Evolutionary conservation across 2,329 filamentous ascomycete genomes (phyloP).

Genomic region (Plectosphaerella cucumerina): DNA sequence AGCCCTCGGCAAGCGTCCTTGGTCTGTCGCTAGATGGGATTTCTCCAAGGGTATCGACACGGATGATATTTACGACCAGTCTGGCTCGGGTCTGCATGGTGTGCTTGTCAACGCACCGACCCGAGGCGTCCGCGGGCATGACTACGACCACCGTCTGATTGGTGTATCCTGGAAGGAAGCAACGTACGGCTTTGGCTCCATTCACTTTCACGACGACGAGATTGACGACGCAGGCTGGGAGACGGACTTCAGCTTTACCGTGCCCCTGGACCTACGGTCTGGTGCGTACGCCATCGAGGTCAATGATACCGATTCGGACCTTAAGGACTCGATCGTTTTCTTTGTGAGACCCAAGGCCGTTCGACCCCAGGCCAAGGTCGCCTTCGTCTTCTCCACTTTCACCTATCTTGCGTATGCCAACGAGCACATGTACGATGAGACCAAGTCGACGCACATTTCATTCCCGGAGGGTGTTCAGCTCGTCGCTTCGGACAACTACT

Average conservation of each 20-base stretch:
- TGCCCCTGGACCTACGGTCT: constrained; percentile 15
- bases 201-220: constrained; percentile 34
- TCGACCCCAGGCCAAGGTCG: constrained; percentile 13
- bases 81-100: constrained; percentile 16
- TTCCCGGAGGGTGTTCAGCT: constrained; percentile 16
- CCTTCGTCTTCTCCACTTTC: constrained; percentile 27
- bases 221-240: constrained; percentile 29
- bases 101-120: constrained; percentile 26
- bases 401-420: constrained; percentile 34
- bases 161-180: constrained; percentile 26
- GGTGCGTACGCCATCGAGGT: constrained; percentile 24
- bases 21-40: constrained; percentile 12
- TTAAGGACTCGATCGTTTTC: constrained; percentile 24
- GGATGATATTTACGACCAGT: constrained; percentile 18
- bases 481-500: constrained; percentile 9
- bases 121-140: constrained; percentile 24
- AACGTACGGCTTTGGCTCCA: constrained; percentile 27
- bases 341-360: constrained; percentile 22
- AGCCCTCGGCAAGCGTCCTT: background rate
- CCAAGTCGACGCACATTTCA: constrained; percentile 16
- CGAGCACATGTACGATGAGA: constrained; percentile 28
- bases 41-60: constrained; percentile 17
- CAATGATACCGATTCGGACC: constrained; percentile 7
- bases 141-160: constrained; percentile 22
- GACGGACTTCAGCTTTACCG: constrained; percentile 22